These are phyloP conservation scores for Malus sylvestris DNA, from an alignment of 306 rosid genomes.

Conservation along the genomic window DNA sequence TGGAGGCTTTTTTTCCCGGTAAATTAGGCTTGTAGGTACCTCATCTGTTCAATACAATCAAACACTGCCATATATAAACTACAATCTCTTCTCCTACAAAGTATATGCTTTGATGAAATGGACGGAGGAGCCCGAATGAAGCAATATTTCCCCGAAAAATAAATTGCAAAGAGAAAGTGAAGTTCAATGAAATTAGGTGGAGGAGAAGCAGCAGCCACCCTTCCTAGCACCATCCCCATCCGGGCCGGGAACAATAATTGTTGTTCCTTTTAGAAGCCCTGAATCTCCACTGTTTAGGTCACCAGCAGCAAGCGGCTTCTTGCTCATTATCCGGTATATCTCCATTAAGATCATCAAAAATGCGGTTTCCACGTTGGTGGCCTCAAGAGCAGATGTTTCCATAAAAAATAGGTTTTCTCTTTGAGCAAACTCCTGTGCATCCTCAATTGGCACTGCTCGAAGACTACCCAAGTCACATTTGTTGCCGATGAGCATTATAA, in stretches of 20 bases:
- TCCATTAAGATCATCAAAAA: constrained; percentile 66
- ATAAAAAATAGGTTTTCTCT: constrained; percentile 86
- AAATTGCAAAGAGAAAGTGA: not conserved
- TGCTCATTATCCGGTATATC: constrained; percentile 63
- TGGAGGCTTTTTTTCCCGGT: not conserved
- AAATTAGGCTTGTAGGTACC: not conserved
- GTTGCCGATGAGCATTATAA: constrained; percentile 81
- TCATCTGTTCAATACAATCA: not conserved
- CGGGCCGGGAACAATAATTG: constrained; percentile 51
- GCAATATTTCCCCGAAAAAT: not conserved
- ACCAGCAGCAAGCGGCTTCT: constrained; percentile 46
- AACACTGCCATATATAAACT: not conserved
- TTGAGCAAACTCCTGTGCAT: constrained; percentile 86
- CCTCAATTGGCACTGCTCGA: constrained; percentile 87
- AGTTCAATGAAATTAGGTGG: constrained; percentile 11
- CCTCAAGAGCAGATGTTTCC: constrained; percentile 90
- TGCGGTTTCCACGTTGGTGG: constrained; percentile 84
- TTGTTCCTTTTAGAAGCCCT: constrained; percentile 59
- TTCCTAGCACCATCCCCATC: constrained; percentile 26
- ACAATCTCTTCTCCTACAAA: not conserved
- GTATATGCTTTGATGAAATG: not conserved
- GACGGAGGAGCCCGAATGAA: not conserved
- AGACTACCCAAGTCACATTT: constrained; percentile 72
- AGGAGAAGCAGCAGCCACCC: constrained; percentile 56
- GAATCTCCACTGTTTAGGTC: constrained; percentile 31